A percentile compares a stretch with the other conserved stretches of the same genome.
phyloP scores from a whole-genome alignment of 345 rosid species.

The Corymbia maculata region DNA sequence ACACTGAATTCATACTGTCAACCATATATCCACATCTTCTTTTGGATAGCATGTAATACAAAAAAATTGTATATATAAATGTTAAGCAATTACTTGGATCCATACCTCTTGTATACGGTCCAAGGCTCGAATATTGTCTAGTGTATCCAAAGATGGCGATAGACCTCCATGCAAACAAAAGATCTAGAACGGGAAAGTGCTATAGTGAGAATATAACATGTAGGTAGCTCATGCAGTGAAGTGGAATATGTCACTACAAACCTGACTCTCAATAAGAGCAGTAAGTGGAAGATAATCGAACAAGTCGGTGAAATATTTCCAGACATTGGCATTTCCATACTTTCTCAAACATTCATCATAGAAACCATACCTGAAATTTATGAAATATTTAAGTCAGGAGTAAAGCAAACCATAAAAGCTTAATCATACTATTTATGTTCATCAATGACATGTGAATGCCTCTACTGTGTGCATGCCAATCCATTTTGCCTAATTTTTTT shows the following conservation, averaged over 20 bases:
- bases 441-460: not conserved
- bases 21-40: not conserved
- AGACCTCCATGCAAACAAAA: constrained; percentile 98
- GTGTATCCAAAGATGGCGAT: constrained; percentile 85
- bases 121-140: constrained; percentile 80
- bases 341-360: constrained; percentile 92
- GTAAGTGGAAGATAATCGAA: constrained; percentile 88
- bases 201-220: not conserved
- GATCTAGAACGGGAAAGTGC: constrained; percentile 22
- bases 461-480: not conserved
- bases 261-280: constrained; percentile 95
- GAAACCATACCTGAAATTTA: constrained; percentile 71
- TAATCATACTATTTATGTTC: not conserved
- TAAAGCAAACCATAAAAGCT: not conserved
- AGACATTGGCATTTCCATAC: constrained; percentile 93
- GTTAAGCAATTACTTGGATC: not conserved
- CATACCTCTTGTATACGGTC: constrained; percentile 88
- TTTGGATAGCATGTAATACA: not conserved
- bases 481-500: not conserved
- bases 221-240: not conserved
- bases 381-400: not conserved
- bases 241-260: constrained; percentile 6
- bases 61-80: not conserved
- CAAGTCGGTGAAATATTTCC: constrained; percentile 86
- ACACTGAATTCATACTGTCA: not conserved